Evolutionary conservation across 2,329 filamentous ascomycete genomes (phyloP), one percentile per base, ranked within the genome.

Genomic region (Phialemonium atrogriseum): DNA sequence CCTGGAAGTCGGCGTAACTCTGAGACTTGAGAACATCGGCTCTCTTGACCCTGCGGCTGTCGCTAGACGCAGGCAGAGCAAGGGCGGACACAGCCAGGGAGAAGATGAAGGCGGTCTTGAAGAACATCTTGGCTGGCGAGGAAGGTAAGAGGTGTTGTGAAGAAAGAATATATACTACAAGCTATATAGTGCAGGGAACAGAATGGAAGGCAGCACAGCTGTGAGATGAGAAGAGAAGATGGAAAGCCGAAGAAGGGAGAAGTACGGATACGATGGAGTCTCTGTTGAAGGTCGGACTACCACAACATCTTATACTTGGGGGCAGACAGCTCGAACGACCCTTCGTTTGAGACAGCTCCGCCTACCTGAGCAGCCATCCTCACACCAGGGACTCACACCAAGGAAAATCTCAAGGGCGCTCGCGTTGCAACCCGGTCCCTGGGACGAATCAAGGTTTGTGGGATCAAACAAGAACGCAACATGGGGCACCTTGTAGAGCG

Each of bases 1-100:
- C 55, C 41, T 64, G 62, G 50, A 73, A 71, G 20, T 59, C 40
- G 23, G 51, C 41, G 37, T 58, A 59, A 34, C 38, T 19, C 31
- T 47, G 42, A n/a, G 39, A 38, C 1, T 44, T 45, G 27, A 58
- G 47, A 27, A 55, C 41, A 12, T 43, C 50, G 19, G 52, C 46
- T 32, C 50, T 51, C 39, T 48, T 50, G 12, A 48, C 35, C 14
- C 30, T 38, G 7, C 33, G 24, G 27, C 32, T 40, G 16, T 28
- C 35, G 7, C 32, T 37, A 21, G 21, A 21, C 21, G 44, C 40
- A 9, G 58, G 54, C 19, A 51, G 34, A n/a, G 55, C 55, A 16
- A 59, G 34, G 24, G 48, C 52, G 30, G 56, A 53, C 34, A 45
- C 45, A 40, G 54, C 48, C 32, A 61, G 50, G 33, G 55, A 46